Conservation (phyloP, 768 basidiomycete species). For the Trametes cinnabarina region DNA sequence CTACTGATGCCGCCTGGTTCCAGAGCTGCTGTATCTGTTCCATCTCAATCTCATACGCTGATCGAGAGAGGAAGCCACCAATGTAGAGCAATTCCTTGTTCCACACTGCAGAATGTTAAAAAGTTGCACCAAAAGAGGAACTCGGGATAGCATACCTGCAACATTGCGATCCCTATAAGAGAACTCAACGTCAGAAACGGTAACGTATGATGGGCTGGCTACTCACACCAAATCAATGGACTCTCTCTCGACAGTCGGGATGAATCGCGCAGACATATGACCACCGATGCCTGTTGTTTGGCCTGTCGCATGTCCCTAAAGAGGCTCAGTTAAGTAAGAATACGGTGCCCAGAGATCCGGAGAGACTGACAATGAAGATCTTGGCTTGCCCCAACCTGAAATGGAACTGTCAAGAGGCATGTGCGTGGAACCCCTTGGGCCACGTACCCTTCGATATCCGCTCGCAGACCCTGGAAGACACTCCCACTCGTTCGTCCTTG, state of each 20-base stretch:
- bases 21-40: slow-evolving; percentile 57
- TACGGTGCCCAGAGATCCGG: too few relatives aligned
- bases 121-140: background rate
- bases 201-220: background rate
- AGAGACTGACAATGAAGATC: slow-evolving; percentile 75
- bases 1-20: slow-evolving; percentile 41
- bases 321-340: background rate
- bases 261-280: slow-evolving; percentile 78
- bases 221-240: slow-evolving; percentile 83
- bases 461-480: slow-evolving; percentile 83
- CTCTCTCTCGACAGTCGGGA: slow-evolving; percentile 95
- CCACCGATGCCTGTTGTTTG: slow-evolving; percentile 86
- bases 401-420: background rate
- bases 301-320: slow-evolving; percentile 81
- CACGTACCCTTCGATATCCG: slow-evolving; percentile 77
- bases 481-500: slow-evolving; percentile 65
- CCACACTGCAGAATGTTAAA: slow-evolving; percentile 55
- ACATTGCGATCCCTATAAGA: slow-evolving; percentile 77
- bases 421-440: background rate
- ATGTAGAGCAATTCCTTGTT: slow-evolving; percentile 86
- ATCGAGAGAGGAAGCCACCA: slow-evolving; percentile 78
- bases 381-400: slow-evolving; percentile 62
- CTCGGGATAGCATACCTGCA: slow-evolving; percentile 46
- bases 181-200: background rate
- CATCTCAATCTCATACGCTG: slow-evolving; percentile 85